A percentile compares a stretch with the other conserved stretches of the same genome.
Evolutionary conservation across 1,139 yeast genomes (phyloP).

Genomic region (Suhomyces panamericanus): DNA sequence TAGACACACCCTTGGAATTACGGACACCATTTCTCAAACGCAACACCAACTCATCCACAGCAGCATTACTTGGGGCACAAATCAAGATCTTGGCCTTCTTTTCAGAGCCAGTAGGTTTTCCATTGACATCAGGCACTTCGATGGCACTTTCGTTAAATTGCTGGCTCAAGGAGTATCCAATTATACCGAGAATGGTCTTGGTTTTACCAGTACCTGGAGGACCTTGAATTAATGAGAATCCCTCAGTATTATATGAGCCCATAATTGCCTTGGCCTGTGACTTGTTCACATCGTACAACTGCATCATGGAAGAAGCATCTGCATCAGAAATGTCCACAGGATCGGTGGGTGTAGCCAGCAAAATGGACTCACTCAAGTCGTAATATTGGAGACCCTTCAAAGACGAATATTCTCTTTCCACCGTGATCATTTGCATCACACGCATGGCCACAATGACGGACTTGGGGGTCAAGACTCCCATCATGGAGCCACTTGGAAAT

Average conservation of each 20-base stretch:
- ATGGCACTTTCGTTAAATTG: constrained; percentile 31
- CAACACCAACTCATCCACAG: constrained; percentile 93
- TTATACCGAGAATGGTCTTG: constrained; percentile 88
- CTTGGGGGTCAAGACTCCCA: constrained; percentile 61
- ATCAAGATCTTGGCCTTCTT: constrained; percentile 56
- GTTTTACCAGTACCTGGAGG: constrained; percentile 99
- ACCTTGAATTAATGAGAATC: constrained; percentile 92
- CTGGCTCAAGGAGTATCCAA: constrained; percentile 66
- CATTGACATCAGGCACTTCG: constrained; percentile 29
- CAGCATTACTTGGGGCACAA: constrained; percentile 99
- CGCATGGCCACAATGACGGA: constrained; percentile 64
- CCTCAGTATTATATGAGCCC: constrained; percentile 65
- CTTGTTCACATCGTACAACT: constrained; percentile 63
- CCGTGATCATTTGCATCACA: constrained; percentile 83
- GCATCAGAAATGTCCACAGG: constrained; percentile 35
- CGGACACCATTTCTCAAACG: constrained; percentile 76
- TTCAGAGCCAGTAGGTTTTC: constrained; percentile 13
- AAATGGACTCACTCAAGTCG: constrained; percentile 64
- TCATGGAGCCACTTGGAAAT: constrained; percentile 49
- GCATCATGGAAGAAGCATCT: constrained; percentile 42
- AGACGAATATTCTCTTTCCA: constrained; percentile 90
- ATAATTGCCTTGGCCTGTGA: constrained; percentile 91
- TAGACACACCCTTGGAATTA: constrained; percentile 55
- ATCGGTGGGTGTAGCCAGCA: constrained; percentile 61
- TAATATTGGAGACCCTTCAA: constrained; percentile 79